Base-by-base conservation (phyloP, 1,284 basidiomycete genomes). In the Heterobasidion parviporum region DNA sequence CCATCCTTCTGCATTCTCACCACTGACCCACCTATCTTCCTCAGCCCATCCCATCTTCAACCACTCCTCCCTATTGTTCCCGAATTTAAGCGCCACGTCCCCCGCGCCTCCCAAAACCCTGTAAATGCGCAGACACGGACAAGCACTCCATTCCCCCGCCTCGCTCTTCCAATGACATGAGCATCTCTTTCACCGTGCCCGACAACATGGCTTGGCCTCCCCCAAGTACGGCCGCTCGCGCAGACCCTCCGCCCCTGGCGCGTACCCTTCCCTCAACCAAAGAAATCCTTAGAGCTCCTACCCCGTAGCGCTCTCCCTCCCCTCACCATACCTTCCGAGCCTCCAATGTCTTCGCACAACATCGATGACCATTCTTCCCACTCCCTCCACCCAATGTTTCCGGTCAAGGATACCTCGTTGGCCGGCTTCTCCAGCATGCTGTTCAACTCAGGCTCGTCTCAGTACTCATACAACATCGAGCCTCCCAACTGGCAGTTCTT, bases 1-100 rank as follows among this genome's bases (percentile, higher is more conserved):
- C 56, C n/a, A 18, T 18, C 18, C 18, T 18, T 18, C 18, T 18
- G 18, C 18, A 18, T 18, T 18, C 53, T 41, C 47, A 48, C 52
- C 47, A 26, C 50, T 8, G 16, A 48, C 34, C 43, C 50, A 56
- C 48, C 48, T 38, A 18, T 61, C n/a, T 58, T 54, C 52, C 60
- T 61, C 47, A 94, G 91, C 92, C 9, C 92, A 94, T 64, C 89
- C 89, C 10, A 91, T 87, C 52, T 82, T 94, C 64, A 91, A 91
- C 70, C 84, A 91, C 57, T 85, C 89, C 69, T 94, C 92, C 1
- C 83, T 87, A 9, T 80, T 88, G 89, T 94, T 53, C 85, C 90
- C 56, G 89, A 89, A 70, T 94, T 94, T 77, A 94, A 94, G 73
- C 88, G 92, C 55, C 88, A 92, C 63, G 92, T 94, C 1, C 92